Conservation (phyloP, 2,329 filamentous ascomycete genomes). For the Colletotrichum tamarilloi region DNA sequence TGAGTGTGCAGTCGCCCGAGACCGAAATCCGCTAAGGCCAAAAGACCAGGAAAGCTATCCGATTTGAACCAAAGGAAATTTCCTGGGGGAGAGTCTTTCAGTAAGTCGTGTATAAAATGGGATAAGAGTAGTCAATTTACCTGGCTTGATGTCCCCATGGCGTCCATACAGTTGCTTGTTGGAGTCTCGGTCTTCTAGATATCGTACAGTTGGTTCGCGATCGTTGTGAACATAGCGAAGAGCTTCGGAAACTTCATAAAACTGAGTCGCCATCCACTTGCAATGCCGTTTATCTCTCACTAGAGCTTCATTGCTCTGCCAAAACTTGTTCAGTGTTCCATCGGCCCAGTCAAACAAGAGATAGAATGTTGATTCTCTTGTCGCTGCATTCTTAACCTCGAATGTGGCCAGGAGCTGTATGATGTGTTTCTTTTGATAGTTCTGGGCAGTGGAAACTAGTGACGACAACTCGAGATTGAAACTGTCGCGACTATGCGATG, state of each 20-base stretch:
- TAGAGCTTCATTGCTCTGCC: not conserved
- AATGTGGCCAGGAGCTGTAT: constrained; percentile 23
- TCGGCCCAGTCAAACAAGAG: constrained; percentile 26
- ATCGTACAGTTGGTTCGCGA: not conserved
- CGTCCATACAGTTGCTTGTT: constrained; percentile 14
- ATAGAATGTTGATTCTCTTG: constrained; percentile 6
- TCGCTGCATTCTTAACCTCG: constrained; percentile 1
- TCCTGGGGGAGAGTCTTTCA: not conserved
- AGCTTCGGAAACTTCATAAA: constrained; percentile 13
- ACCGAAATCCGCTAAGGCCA: constrained; percentile 8
- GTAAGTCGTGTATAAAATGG: not conserved
- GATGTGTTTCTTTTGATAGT: constrained; percentile 9
- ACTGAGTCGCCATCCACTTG: constrained; percentile 21
- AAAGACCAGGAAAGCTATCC: not conserved
- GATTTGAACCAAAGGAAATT: constrained; percentile 20
- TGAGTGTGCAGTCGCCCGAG: constrained; percentile 14
- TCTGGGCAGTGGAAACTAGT: not conserved
- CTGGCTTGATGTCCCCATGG: constrained; percentile 25
- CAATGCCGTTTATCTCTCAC: constrained; percentile 8
- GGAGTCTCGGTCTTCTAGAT: not conserved
- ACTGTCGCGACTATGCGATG: not conserved
- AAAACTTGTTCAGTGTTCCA: constrained; percentile 17
- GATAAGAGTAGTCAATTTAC: not conserved
- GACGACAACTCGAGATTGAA: constrained; percentile 21
- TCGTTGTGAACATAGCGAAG: constrained; percentile 20